These are phyloP conservation scores for Vaccinium macrocarpon DNA, from an alignment of 148 eudicot genomes.

Conservation along the genomic window DNA sequence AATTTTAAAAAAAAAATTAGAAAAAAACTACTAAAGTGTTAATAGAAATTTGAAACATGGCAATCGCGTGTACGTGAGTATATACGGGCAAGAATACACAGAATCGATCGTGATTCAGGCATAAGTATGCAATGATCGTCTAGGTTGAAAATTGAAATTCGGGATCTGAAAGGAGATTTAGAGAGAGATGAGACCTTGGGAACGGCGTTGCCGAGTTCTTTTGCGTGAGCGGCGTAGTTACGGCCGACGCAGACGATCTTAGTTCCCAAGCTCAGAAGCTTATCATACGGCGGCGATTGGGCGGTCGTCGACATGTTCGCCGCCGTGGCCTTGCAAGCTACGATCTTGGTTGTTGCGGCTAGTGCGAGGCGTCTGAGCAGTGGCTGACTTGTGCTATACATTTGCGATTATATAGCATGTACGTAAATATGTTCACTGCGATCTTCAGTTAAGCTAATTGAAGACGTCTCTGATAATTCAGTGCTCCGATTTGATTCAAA, in stretches of 20 bases:
- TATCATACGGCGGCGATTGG: constrained; percentile 31
- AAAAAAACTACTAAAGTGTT: no score
- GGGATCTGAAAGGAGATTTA: no score
- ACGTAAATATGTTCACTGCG: not conserved
- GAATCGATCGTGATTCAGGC: not conserved
- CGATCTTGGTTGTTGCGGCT: not conserved
- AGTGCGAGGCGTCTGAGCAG: not conserved
- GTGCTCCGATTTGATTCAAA: not conserved
- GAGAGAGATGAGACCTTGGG: constrained; percentile 45
- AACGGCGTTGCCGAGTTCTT: constrained; percentile 88
- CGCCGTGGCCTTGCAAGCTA: not conserved
- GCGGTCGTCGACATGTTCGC: constrained; percentile 27
- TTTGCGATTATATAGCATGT: not conserved
- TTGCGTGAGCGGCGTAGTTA: constrained; percentile 86
- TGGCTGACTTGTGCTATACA: not conserved
- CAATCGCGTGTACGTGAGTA: no score
- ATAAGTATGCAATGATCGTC: not conserved
- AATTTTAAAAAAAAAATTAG: no score
- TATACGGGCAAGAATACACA: not conserved
- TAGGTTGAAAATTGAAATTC: constrained; percentile 14
- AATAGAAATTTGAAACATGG: no score
- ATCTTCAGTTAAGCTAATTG: not conserved
- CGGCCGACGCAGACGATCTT: constrained; percentile 88
- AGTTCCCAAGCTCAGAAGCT: constrained; percentile 63
- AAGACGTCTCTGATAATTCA: not conserved